Evolutionary conservation across 768 basidiomycete species (phyloP).

Genomic region (Serendipita sp.): DNA sequence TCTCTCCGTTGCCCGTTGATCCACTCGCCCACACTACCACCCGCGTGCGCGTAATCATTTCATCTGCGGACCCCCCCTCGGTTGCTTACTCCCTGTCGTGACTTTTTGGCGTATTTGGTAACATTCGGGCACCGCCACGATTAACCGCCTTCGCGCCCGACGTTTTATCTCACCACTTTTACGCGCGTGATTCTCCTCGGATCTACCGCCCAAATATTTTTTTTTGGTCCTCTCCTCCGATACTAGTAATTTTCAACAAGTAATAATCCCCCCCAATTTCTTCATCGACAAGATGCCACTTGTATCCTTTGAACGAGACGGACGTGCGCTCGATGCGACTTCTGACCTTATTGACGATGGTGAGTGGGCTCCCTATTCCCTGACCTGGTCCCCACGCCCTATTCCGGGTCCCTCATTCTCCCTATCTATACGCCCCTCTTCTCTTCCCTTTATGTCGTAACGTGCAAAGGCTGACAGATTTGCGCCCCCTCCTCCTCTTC

Average conservation of each 20-base stretch:
- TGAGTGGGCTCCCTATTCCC: not conserved
- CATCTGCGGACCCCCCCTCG: too few species aligned
- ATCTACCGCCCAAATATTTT: too few species aligned
- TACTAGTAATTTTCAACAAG: not conserved
- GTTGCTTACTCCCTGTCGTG: too few species aligned
- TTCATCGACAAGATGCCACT: not conserved
- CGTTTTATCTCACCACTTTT: too few species aligned
- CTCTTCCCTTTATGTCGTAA: not conserved
- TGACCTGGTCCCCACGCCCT: not conserved
- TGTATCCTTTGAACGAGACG: not conserved
- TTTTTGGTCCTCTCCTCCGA: not conserved
- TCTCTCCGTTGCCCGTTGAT: too few species aligned
- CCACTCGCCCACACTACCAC: too few species aligned
- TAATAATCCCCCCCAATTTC: not conserved
- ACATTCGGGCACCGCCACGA: too few species aligned
- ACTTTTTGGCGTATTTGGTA: too few species aligned
- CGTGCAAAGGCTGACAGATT: not conserved
- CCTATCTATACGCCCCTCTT: too few species aligned
- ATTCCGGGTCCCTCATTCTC: not conserved
- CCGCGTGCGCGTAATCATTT: too few species aligned
- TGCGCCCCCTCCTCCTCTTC: not conserved
- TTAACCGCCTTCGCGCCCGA: too few species aligned
- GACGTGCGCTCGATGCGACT: not conserved
- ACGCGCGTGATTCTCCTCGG: too few species aligned
- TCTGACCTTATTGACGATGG: slow-evolving; percentile 1